Evolutionary conservation across 345 rosid genomes (phyloP), one percentile per base, ranked within the genome.

Genomic region (Acer yangbiense): DNA sequence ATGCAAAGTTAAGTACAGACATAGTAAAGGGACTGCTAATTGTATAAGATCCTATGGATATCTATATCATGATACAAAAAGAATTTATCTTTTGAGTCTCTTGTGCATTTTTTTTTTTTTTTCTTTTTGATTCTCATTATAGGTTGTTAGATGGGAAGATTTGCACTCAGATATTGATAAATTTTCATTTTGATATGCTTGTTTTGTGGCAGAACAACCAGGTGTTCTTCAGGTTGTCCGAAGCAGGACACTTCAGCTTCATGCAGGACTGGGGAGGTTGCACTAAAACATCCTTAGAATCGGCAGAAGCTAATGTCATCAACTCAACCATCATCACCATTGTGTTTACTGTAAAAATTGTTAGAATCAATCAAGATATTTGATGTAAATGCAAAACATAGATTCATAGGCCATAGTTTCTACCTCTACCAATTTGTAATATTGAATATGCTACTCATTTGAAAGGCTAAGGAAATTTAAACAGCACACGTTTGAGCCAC

Each of bases 211-310:
- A 94, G 98, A 88, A 71, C 89, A 86, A 86, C 97, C 94, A 7
- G 98, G 98, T 67, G 98, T 95, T 65, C 89, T 95, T 85, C 97
- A 90, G 79, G 95, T 95, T 77, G 89, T 89, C 63, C 92, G 89
- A 2, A 88, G 87, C 90, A 79, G 71, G 89, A 88, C 82, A 20
- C 64, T 83, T 32, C 95, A 90, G 82, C 86, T 95, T 79, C 97
- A 90, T 83, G 54, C 87, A n/a, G 86, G 81, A 75, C 73, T 83
- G 41, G 84, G 71, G 41, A 84, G n/a, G 75, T 78, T 85, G 39
- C 88, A 78, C 78, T 88, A 71, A 46, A 65, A 20, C 73, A 23
- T 54, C 50, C 0, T 29, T 16, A 73, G 46, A 57, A 16, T 41
- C 43, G 0, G 8, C 41, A 13, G 64, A 64, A 2, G 32, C 50